These are phyloP conservation scores for Dillenia suffruticosa DNA, from an alignment of 164 flowering plant species.

Conservation along the genomic window DNA sequence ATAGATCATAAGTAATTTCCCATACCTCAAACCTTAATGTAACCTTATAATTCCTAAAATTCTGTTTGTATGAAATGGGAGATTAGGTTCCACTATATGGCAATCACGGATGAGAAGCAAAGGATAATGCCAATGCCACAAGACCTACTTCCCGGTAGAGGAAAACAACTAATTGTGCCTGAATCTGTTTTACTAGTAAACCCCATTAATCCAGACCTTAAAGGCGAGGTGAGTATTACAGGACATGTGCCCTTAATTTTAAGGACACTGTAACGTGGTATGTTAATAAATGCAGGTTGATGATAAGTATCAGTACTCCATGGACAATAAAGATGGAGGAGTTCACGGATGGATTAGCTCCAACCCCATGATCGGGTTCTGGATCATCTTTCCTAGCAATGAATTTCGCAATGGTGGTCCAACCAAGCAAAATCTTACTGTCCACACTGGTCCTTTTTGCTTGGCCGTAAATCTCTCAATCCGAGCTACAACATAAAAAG, in stretches of 20 bases:
- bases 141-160: constrained; percentile 32
- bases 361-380: constrained; percentile 42
- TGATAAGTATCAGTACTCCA: constrained; percentile 57
- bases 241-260: not conserved
- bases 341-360: constrained; percentile 61
- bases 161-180: constrained; percentile 33
- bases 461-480: constrained; percentile 33
- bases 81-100: constrained; percentile 59
- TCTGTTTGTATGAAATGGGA: too few relatives aligned
- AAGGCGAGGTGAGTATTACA: constrained; percentile 34
- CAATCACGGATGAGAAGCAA: constrained; percentile 51
- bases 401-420: constrained; percentile 55
- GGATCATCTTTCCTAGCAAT: constrained; percentile 51
- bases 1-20: too few relatives aligned
- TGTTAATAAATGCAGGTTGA: constrained; percentile 39
- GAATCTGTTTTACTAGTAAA: constrained; percentile 45
- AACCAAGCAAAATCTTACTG: constrained; percentile 50
- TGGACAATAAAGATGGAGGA: constrained; percentile 54
- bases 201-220: constrained; percentile 48
- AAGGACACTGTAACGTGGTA: not conserved
- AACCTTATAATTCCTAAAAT: too few relatives aligned
- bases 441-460: constrained; percentile 44
- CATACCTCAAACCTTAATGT: too few relatives aligned
- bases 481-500: not conserved
- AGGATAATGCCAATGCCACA: constrained; percentile 55